Conservation (phyloP, 78 protist species). For the Dictyostelium firmibasis region DNA sequence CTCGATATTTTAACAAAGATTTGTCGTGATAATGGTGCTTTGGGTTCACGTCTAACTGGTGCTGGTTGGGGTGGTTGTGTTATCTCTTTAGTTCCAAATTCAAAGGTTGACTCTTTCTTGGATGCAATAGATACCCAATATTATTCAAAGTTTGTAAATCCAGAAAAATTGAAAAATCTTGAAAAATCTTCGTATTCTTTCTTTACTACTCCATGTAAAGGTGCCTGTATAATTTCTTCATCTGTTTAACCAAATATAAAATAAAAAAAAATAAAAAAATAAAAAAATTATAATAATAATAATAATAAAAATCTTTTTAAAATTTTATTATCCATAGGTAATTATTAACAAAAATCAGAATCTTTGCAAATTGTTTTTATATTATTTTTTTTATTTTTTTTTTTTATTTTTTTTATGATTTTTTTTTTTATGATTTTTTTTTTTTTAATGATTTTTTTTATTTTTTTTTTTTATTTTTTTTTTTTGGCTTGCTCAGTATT, state of each 20-base stretch:
- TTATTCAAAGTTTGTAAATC: neutral
- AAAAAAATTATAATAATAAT: neutral
- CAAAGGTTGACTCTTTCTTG: neutral
- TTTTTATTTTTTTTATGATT: neutral
- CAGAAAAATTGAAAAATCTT: neutral
- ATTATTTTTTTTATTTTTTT: neutral
- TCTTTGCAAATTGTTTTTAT: neutral
- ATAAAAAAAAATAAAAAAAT: neutral
- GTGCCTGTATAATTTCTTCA: constrained; percentile 36
- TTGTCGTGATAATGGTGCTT: constrained; percentile 44
- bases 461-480: neutral
- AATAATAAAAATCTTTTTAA: neutral
- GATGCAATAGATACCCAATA: neutral
- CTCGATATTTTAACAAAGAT: constrained; percentile 40
- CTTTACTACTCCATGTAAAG: constrained; percentile 32
- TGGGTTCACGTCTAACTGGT: constrained; percentile 71
- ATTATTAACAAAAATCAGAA: neutral
- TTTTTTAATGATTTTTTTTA: neutral
- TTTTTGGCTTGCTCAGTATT: neutral
- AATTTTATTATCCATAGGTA: no score
- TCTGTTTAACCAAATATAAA: no score
- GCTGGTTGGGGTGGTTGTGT: constrained; percentile 84
- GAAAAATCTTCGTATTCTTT: constrained; percentile 16
- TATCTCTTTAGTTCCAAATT: constrained; percentile 36
- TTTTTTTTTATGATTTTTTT: neutral